phyloP scores from a whole-genome alignment of 23 red algal genomes.

The Gracilaria caudata region DNA sequence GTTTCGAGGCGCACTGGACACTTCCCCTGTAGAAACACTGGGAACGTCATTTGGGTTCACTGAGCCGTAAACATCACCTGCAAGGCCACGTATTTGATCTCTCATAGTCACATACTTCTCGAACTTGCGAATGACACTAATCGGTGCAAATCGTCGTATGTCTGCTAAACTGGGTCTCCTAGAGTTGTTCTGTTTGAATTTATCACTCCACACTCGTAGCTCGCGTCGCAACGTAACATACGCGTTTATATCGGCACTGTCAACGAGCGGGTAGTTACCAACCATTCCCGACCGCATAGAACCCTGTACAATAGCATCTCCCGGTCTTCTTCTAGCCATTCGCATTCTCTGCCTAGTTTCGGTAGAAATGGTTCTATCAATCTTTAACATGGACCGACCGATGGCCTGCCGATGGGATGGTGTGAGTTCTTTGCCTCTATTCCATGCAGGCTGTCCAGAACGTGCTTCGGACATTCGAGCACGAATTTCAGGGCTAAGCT shows the following conservation, averaged over 20 bases:
- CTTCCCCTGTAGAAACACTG: slow-evolving; percentile 47
- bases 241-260: slow-evolving; percentile 77
- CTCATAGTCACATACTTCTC: slow-evolving; percentile 85
- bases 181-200: slow-evolving; percentile 52
- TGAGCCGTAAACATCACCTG: slow-evolving; percentile 86
- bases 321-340: slow-evolving; percentile 70
- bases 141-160: slow-evolving; percentile 72
- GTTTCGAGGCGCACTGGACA: slow-evolving; percentile 34
- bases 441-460: slow-evolving; percentile 76
- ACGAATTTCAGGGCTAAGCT: slow-evolving; percentile 80
- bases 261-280: slow-evolving; percentile 57
- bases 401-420: slow-evolving; percentile 65
- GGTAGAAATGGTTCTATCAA: slow-evolving; percentile 26
- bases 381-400: not conserved
- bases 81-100: slow-evolving; percentile 82
- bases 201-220: slow-evolving; percentile 84
- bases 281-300: not conserved
- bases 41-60: slow-evolving; percentile 66
- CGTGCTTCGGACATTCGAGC: slow-evolving; percentile 81
- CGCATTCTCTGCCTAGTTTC: slow-evolving; percentile 68
- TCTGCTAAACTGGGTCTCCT: slow-evolving; percentile 85
- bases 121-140: slow-evolving; percentile 83
- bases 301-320: slow-evolving; percentile 49
- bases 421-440: slow-evolving; percentile 76
- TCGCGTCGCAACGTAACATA: slow-evolving; percentile 85